Base-by-base conservation (phyloP, 2,329 filamentous ascomycete genomes). In the Tolypocladium paradoxum region DNA sequence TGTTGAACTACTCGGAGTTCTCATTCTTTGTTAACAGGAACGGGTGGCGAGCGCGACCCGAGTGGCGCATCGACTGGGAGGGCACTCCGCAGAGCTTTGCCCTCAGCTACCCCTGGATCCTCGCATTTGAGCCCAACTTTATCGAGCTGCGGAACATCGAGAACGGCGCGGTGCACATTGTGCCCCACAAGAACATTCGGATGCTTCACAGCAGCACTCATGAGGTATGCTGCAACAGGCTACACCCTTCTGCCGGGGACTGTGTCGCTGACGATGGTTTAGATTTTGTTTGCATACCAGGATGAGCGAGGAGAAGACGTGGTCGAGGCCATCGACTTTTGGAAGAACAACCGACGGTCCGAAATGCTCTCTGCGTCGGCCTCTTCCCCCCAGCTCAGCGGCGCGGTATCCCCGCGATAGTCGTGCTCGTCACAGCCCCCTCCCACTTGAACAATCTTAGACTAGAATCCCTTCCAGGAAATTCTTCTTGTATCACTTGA, bases 1-100 rank as follows among this genome's bases (percentile, higher is more conserved):
- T 99, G 61, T 84, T 99, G 58, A 97, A 96, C 71, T 99, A 99
- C 73, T 93, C 90, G 5, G 93, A 99, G 68, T 99, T 96, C 71
- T 96, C 90, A 14, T 99, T 99, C 81, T 99, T 97, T 65, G 93
- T 99, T 66, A 97, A 99, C 71, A 84, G 93, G 63, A 97, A 99
- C 68, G 93, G 93, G 37, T 99, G 93, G 93, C 84, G 93, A 57
- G 92, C 92, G 52, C 81, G 91, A 63, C 90, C 91, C 6, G 93
- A 99, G 70, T 99, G 93, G 93, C 85, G 87, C 63, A 96, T 99
- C 65, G 87, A 92, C 58, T 99, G 93, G 93, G 93, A 99, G 73
- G 93, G 93, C 53, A 88, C 84, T 46, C 93, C 93, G 40, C 87
- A 90, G 63, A 86, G 85, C 54, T 99, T 99, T 70, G 93, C 93